Evolutionary conservation across 192 early-diverging fungal species (phyloP).

Genomic region (Rhizophagus clarus): DNA sequence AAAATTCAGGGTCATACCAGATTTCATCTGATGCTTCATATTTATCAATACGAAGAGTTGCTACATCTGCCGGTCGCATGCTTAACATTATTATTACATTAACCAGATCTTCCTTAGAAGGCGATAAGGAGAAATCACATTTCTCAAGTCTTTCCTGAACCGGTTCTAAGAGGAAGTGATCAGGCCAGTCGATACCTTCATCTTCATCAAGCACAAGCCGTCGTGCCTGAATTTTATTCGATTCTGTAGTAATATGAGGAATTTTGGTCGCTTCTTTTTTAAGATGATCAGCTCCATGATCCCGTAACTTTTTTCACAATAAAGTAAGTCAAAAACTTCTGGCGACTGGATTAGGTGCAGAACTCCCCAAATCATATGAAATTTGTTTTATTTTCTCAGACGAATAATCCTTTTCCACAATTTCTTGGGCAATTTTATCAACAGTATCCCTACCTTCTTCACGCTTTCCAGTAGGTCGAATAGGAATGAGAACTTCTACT

Average conservation of each 20-base stretch:
- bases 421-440: too few relatives aligned
- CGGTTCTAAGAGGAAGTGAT: too few relatives aligned
- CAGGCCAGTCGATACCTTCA: background rate
- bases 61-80: conserved; percentile 10
- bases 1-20: conserved; percentile 2
- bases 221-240: background rate
- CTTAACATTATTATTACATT: conserved; percentile 15
- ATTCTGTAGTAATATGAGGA: background rate
- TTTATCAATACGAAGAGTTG: background rate
- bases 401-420: background rate
- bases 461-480: too few relatives aligned
- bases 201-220: background rate
- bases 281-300: background rate
- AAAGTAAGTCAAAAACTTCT: background rate
- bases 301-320: background rate
- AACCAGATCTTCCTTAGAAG: conserved; percentile 1
- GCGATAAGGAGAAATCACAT: background rate
- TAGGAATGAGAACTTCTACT: too few relatives aligned
- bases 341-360: too few relatives aligned
- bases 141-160: background rate
- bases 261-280: conserved; percentile 3
- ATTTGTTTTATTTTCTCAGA: too few relatives aligned
- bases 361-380: too few relatives aligned
- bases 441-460: too few relatives aligned
- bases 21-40: background rate